These are phyloP conservation scores for Clathrospora elynae DNA, from an alignment of 2,329 filamentous ascomycete genomes.

Conservation along the genomic window DNA sequence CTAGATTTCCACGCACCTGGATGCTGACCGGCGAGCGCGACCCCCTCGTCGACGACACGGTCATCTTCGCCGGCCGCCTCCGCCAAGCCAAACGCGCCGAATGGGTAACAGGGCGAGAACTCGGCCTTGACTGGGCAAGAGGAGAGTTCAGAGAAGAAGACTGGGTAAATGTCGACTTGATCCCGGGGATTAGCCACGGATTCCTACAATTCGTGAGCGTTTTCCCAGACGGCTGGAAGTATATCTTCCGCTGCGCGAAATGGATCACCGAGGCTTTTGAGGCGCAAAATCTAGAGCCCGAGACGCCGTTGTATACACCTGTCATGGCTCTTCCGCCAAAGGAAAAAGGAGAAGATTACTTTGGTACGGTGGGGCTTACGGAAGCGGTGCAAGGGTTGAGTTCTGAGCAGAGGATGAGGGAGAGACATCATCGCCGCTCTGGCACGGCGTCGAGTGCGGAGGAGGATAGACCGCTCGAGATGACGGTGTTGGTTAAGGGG, in stretches of 20 bases:
- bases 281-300: conserved; percentile 42
- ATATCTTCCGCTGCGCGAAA: conserved; percentile 75
- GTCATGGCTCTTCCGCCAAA: neutral
- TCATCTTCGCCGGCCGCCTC: conserved; percentile 91
- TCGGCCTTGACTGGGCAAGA: conserved; percentile 58
- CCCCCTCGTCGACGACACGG: conserved; percentile 93
- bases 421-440: conserved; percentile 53
- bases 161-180: conserved; percentile 78
- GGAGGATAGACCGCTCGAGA: conserved; percentile 82
- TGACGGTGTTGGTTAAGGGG: conserved; percentile 56
- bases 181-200: conserved; percentile 89
- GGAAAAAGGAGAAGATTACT: conserved; percentile 69
- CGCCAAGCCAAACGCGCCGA: conserved; percentile 72
- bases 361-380: conserved; percentile 75
- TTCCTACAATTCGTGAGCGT: conserved; percentile 90
- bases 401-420: conserved; percentile 41
- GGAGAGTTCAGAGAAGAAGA: conserved; percentile 72
- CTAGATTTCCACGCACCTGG: conserved; percentile 90
- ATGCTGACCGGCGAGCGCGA: conserved; percentile 95
- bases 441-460: conserved; percentile 71
- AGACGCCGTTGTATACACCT: conserved; percentile 24
- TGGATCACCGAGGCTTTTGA: conserved; percentile 84
- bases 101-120: conserved; percentile 61
- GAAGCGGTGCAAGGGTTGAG: conserved; percentile 67
- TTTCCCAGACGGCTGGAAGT: conserved; percentile 88